Conservation (phyloP, 225 moss, liverwort and hornwort genomes). For the Asterella californica region DNA sequence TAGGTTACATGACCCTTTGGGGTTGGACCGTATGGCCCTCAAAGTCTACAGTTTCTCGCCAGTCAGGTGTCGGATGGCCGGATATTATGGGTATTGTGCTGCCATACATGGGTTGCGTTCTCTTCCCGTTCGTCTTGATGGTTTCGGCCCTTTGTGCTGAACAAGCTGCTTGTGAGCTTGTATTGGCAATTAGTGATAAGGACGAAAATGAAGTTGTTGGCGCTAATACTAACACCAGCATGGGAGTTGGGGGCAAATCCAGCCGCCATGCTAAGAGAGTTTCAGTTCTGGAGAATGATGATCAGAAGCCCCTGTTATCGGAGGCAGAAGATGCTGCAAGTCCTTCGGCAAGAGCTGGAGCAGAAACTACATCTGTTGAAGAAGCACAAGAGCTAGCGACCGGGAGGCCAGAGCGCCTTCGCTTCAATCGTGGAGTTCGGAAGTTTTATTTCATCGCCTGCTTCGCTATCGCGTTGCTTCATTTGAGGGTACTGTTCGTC, state of each 20-base stretch:
- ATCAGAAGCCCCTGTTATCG: slow-evolving; percentile 31
- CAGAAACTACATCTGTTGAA: slow-evolving; percentile 21
- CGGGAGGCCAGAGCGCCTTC: slow-evolving; percentile 31
- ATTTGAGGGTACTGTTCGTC: slow-evolving; percentile 52
- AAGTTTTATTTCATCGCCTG: slow-evolving; percentile 69
- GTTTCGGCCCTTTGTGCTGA: slow-evolving; percentile 81
- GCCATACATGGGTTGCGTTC: slow-evolving; percentile 60
- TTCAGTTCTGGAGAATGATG: slow-evolving; percentile 17
- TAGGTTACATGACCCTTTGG: slow-evolving; percentile 69
- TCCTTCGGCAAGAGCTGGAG: slow-evolving; percentile 16
- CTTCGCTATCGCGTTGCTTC: slow-evolving; percentile 52
- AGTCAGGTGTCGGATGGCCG: slow-evolving; percentile 68
- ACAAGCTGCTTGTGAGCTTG: slow-evolving; percentile 65
- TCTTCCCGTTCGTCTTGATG: slow-evolving; percentile 66
- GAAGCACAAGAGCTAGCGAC: slow-evolving; percentile 23
- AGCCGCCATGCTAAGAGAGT: slow-evolving; percentile 11
- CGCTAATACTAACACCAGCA: slow-evolving; percentile 17
- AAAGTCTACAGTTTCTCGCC: slow-evolving; percentile 34
- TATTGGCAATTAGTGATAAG: slow-evolving; percentile 27
- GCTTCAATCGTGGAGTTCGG: slow-evolving; percentile 55
- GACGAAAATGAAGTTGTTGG: slow-evolving; percentile 19
- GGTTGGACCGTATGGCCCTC: slow-evolving; percentile 80
- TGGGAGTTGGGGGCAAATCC: background rate
- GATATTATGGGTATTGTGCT: slow-evolving; percentile 84
- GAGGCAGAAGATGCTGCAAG: slow-evolving; percentile 17